Conservation (phyloP, 345 rosid genomes). For the Cochlearia excelsa region DNA sequence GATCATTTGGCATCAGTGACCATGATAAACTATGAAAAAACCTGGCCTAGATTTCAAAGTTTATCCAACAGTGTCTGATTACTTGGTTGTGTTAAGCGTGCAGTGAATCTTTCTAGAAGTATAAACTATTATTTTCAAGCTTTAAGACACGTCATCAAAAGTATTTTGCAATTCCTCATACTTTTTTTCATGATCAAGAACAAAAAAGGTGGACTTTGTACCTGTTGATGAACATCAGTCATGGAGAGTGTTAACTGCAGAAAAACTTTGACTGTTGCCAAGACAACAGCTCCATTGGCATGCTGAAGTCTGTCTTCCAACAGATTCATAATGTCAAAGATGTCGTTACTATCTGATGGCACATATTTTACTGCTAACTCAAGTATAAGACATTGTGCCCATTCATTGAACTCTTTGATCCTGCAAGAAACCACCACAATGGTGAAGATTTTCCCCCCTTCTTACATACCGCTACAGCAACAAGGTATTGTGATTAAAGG, state of each 20-base stretch:
- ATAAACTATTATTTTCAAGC: slow-evolving; percentile 17
- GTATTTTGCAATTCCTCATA: slow-evolving; percentile 1
- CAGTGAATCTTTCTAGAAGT: neutral
- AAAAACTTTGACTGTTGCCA: slow-evolving; percentile 85
- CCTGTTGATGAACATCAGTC: slow-evolving; percentile 99
- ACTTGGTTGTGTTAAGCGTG: slow-evolving; percentile 3
- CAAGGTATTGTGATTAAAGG: slow-evolving; percentile 15
- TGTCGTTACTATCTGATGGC: slow-evolving; percentile 80
- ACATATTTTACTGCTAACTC: slow-evolving; percentile 87
- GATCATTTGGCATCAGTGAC: slow-evolving; percentile 22
- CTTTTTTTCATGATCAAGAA: slow-evolving; percentile 6
- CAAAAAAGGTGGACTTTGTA: slow-evolving; percentile 29
- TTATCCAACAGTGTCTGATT: neutral
- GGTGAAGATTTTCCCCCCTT: slow-evolving; percentile 6
- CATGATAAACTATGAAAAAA: slow-evolving; percentile 7
- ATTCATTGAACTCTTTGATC: slow-evolving; percentile 89
- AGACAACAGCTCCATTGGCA: slow-evolving; percentile 99
- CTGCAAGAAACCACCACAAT: slow-evolving; percentile 45
- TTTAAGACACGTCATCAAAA: slow-evolving; percentile 4
- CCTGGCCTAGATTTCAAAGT: slow-evolving; percentile 14
- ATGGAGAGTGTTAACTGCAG: slow-evolving; percentile 85
- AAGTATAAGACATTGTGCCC: slow-evolving; percentile 97
- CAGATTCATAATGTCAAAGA: slow-evolving; percentile 97
- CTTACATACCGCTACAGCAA: slow-evolving; percentile 6
- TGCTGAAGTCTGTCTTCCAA: slow-evolving; percentile 99